These are phyloP conservation scores for Entomortierella lignicola DNA, from an alignment of 192 early-diverging fungal genomes.

Conservation along the genomic window DNA sequence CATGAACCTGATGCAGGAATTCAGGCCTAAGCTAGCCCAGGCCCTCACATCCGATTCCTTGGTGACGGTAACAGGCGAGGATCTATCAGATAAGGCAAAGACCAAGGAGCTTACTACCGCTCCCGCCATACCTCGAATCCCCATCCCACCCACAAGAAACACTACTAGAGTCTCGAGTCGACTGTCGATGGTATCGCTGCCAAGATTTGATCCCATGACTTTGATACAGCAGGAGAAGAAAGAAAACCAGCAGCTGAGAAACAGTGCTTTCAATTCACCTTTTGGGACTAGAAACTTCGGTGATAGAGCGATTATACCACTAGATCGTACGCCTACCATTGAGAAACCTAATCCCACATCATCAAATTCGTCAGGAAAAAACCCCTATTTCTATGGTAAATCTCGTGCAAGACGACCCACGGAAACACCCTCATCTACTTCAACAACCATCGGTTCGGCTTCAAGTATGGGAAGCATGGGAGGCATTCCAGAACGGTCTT, in stretches of 20 bases:
- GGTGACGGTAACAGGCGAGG: slow-evolving; percentile 38
- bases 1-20: slow-evolving; percentile 64
- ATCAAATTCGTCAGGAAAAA: slow-evolving; percentile 42
- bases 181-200: slow-evolving; percentile 38
- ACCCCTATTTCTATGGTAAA: slow-evolving; percentile 45
- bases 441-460: neutral
- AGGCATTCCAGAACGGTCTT: neutral
- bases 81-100: slow-evolving; percentile 14
- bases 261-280: slow-evolving; percentile 1
- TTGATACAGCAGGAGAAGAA: slow-evolving; percentile 28
- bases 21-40: slow-evolving; percentile 32
- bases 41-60: slow-evolving; percentile 41
- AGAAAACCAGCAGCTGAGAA: slow-evolving; percentile 10
- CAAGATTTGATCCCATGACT: slow-evolving; percentile 40
- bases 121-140: slow-evolving; percentile 25
- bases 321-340: slow-evolving; percentile 33
- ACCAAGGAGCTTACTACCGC: neutral
- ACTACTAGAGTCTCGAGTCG: slow-evolving; percentile 36
- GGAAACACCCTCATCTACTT: slow-evolving; percentile 6
- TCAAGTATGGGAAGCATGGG: neutral
- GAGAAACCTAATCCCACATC: slow-evolving; percentile 27
- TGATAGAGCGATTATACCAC: slow-evolving; percentile 27
- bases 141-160: slow-evolving; percentile 25
- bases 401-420: slow-evolving; percentile 25
- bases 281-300: slow-evolving; percentile 4